Evolutionary conservation across 1,284 basidiomycete genomes (phyloP).

Genomic region (Microbotryum lychnidis-dioicae): DNA sequence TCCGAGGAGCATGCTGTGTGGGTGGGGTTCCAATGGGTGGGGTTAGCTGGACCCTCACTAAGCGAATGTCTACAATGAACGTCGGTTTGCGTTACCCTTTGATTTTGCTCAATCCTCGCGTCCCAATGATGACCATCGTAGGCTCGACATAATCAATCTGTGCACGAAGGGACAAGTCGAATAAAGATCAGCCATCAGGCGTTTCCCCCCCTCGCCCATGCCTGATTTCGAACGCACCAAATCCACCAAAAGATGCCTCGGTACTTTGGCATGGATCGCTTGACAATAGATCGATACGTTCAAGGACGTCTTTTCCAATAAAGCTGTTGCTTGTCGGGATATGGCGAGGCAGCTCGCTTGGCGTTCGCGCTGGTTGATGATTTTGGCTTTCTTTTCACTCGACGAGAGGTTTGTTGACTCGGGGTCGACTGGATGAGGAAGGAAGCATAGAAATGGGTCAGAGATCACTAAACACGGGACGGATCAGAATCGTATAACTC

Average conservation of each 20-base stretch:
- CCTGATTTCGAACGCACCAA: slow-evolving; percentile 44
- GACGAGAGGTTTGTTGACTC: slow-evolving; percentile 46
- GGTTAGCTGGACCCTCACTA: no score
- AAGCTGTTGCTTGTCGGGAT: slow-evolving; percentile 53
- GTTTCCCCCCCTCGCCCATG: no score
- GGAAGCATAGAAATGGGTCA: no score
- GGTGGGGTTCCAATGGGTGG: background rate
- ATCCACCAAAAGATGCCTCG: slow-evolving; percentile 77
- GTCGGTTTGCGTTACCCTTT: slow-evolving; percentile 56
- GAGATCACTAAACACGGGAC: no score
- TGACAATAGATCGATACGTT: slow-evolving; percentile 83
- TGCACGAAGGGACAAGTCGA: no score
- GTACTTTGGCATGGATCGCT: slow-evolving; percentile 69
- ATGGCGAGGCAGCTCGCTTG: slow-evolving; percentile 28
- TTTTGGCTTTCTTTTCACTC: slow-evolving; percentile 25
- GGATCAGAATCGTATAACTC: no score
- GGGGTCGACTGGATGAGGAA: slow-evolving; percentile 58
- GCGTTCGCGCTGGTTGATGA: slow-evolving; percentile 32
- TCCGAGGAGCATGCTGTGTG: slow-evolving; percentile 75
- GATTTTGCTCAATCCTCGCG: slow-evolving; percentile 76
- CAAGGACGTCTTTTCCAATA: slow-evolving; percentile 80
- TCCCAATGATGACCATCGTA: slow-evolving; percentile 89
- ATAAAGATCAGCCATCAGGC: no score
- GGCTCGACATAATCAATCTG: slow-evolving; percentile 87
- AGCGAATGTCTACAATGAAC: no score